phyloP scores from a whole-genome alignment of 192 early-diverging fungal genomes.

The Gigaspora rosea region DNA sequence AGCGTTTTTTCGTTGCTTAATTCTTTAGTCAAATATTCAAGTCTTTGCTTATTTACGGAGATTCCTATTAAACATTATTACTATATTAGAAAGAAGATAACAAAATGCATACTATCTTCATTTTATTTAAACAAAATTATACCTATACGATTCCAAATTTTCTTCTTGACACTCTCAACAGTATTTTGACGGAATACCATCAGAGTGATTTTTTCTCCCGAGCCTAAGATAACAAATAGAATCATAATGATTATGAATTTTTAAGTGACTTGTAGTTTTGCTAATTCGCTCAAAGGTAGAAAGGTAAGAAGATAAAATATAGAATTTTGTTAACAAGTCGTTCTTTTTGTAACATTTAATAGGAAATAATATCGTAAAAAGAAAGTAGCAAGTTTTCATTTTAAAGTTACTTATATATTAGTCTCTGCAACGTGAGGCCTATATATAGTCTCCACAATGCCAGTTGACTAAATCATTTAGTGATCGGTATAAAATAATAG shows the following conservation, averaged over 20 bases:
- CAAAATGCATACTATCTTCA: not conserved
- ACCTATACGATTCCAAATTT: slow-evolving; percentile 53
- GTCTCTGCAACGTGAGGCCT: no score
- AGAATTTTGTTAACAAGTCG: not conserved
- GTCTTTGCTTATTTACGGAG: not conserved
- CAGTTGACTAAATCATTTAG: no score
- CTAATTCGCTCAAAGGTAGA: not conserved
- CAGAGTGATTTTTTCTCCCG: slow-evolving; percentile 92
- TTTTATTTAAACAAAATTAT: not conserved
- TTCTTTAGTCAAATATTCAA: not conserved
- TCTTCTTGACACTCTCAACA: slow-evolving; percentile 74
- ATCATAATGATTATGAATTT: slow-evolving; percentile 21
- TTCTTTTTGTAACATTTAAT: not conserved
- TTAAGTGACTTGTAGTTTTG: not conserved
- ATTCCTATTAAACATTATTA: slow-evolving; percentile 1
- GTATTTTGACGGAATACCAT: slow-evolving; percentile 71
- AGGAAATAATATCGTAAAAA: no score
- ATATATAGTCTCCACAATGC: no score
- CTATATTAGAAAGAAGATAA: not conserved
- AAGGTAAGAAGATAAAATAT: not conserved
- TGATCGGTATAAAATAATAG: no score
- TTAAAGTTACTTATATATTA: no score
- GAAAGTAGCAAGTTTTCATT: no score
- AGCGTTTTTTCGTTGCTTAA: not conserved
- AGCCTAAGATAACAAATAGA: slow-evolving; percentile 59